Percentiles rank a stretch among this genome's conserved stretches.
These are phyloP conservation scores for Pilatotrama ljubarskyi DNA, from an alignment of 768 basidiomycete species.

Conservation along the genomic window DNA sequence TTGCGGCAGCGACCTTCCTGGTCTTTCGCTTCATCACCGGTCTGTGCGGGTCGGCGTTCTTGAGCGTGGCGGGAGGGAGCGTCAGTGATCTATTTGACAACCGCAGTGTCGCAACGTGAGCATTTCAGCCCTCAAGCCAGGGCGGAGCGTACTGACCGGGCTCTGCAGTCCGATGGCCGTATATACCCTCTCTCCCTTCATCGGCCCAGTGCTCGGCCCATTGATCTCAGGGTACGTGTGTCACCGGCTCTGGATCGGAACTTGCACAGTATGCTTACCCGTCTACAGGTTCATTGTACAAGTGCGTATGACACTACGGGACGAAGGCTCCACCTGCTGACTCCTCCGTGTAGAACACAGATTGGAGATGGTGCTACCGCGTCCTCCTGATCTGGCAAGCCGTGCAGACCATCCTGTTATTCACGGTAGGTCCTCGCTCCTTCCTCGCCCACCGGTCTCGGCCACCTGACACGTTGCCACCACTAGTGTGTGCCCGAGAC, in stretches of 20 bases:
- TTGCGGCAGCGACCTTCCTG: constrained; percentile 54
- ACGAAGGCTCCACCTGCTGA: neutral
- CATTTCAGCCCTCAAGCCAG: constrained; percentile 3
- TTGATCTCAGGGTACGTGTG: constrained; percentile 54
- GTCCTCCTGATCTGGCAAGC: constrained; percentile 70
- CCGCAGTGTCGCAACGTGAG: constrained; percentile 58
- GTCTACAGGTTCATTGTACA: constrained; percentile 60
- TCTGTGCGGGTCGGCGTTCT: constrained; percentile 55
- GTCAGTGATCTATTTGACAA: constrained; percentile 60
- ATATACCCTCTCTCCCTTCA: constrained; percentile 54
- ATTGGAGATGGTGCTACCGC: constrained; percentile 82
- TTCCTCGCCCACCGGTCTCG: no score
- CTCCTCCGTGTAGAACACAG: constrained; percentile 41
- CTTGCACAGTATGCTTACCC: neutral
- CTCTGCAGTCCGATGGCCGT: constrained; percentile 53
- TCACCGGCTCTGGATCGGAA: neutral
- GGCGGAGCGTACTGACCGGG: constrained; percentile 7
- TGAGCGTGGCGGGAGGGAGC: constrained; percentile 62
- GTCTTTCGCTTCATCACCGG: constrained; percentile 61
- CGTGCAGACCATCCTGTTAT: constrained; percentile 49
- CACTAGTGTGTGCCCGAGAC: constrained; percentile 71
- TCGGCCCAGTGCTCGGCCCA: constrained; percentile 59
- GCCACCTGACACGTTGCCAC: neutral
- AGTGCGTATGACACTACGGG: constrained; percentile 11
- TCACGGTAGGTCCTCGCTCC: constrained; percentile 42